Conservation (phyloP, 129 eudicot species). For the Chrysanthemum makinoi region DNA sequence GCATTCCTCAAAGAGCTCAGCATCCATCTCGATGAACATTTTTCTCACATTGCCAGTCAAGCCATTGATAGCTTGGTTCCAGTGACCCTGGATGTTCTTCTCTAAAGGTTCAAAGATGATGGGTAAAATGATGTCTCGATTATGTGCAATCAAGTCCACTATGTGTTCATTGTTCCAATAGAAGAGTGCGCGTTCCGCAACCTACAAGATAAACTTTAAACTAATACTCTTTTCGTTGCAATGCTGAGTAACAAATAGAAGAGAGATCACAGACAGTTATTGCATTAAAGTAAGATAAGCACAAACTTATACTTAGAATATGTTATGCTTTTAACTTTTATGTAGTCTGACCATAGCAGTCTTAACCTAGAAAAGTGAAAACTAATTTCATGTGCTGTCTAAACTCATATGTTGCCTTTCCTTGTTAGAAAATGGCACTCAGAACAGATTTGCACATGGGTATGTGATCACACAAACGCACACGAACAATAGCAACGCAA, state of each 20-base stretch:
- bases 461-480: no score
- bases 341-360: no score
- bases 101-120: slow-evolving; percentile 57
- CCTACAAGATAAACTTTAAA: slow-evolving; percentile 23
- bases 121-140: slow-evolving; percentile 51
- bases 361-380: no score
- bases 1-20: slow-evolving; percentile 54
- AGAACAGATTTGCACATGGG: no score
- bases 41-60: slow-evolving; percentile 50
- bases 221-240: neutral
- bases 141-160: slow-evolving; percentile 49
- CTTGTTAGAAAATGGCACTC: no score
- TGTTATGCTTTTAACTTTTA: no score
- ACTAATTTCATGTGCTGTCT: no score
- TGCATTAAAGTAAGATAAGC: neutral
- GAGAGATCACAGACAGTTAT: neutral
- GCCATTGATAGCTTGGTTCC: slow-evolving; percentile 58
- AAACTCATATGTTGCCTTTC: no score
- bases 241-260: neutral
- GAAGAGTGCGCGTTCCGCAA: slow-evolving; percentile 51
- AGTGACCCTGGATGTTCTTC: slow-evolving; percentile 50
- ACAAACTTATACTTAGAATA: neutral
- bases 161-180: slow-evolving; percentile 52
- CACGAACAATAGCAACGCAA: no score
- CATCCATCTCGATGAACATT: slow-evolving; percentile 69